phyloP scores from a whole-genome alignment of 805 yeast species.

The Suhomyces emberorum region DNA sequence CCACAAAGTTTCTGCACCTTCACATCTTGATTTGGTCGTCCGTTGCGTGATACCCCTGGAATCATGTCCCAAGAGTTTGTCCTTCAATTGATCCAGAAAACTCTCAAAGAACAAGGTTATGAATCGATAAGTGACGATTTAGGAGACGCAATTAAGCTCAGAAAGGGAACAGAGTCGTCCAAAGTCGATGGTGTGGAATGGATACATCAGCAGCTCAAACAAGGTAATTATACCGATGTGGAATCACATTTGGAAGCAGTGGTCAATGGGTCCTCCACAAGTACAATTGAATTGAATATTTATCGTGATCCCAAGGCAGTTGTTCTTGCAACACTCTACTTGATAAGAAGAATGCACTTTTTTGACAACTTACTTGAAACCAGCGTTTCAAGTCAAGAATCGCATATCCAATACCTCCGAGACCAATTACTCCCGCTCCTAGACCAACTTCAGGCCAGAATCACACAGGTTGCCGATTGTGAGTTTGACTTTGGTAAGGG shows the following conservation, averaged over 20 bases:
- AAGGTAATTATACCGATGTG: conserved; percentile 13
- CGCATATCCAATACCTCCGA: conserved; percentile 21
- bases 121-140: conserved; percentile 21
- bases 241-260: conserved; percentile 12
- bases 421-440: conserved; percentile 26
- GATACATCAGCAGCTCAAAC: conserved; percentile 14
- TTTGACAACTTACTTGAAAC: conserved; percentile 14
- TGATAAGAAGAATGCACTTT: conserved; percentile 22
- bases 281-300: background rate
- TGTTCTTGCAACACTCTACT: conserved; percentile 18
- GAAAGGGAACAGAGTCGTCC: conserved; percentile 6
- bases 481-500: conserved; percentile 9
- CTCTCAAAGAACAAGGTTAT: conserved; percentile 32
- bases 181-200: conserved; percentile 13
- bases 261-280: background rate
- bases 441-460: conserved; percentile 15
- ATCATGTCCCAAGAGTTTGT: conserved; percentile 21
- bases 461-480: conserved; percentile 1
- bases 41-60: too few species aligned
- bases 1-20: too few species aligned
- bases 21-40: too few species aligned
- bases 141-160: conserved; percentile 8
- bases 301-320: conserved; percentile 5
- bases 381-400: background rate
- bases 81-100: conserved; percentile 26